phyloP scores from a whole-genome alignment of 1,284 basidiomycete species.

The Lentinula novae-zelandiae region DNA sequence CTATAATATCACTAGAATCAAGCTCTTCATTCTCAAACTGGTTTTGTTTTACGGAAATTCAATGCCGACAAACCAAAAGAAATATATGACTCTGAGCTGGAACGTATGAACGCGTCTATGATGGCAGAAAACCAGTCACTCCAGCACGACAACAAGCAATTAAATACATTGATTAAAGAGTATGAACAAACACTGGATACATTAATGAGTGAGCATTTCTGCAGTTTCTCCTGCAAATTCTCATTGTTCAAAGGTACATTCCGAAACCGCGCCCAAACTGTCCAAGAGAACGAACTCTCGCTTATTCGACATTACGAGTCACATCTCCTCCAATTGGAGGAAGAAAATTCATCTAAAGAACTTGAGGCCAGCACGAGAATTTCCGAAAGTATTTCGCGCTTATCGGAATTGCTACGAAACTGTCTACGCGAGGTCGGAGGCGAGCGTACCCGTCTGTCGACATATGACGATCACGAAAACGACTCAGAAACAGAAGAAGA shows the following conservation, averaged over 20 bases:
- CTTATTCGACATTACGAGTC: conserved; percentile 91
- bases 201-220: conserved; percentile 68
- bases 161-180: conserved; percentile 88
- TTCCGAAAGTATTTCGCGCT: conserved; percentile 67
- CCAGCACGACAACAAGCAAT: conserved; percentile 93
- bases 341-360: conserved; percentile 61
- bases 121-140: conserved; percentile 84
- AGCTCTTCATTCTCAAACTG: conserved; percentile 73
- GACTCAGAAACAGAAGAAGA: conserved; percentile 13
- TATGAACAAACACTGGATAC: conserved; percentile 96
- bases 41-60: conserved; percentile 89
- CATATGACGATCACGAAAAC: not conserved
- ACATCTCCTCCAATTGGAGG: conserved; percentile 74
- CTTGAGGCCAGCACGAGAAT: conserved; percentile 62
- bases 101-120: conserved; percentile 84
- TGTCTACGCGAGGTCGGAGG: conserved; percentile 73
- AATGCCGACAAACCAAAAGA: conserved; percentile 90
- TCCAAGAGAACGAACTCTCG: conserved; percentile 90
- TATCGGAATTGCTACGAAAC: conserved; percentile 73
- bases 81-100: conserved; percentile 90
- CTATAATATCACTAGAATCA: conserved; percentile 41
- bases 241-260: conserved; percentile 50
- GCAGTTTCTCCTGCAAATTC: not conserved
- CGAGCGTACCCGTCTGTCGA: conserved; percentile 48
- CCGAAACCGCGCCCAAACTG: conserved; percentile 86